These are phyloP conservation scores for Verbena officinalis DNA, from an alignment of 257 asterid genomes.

Conservation along the genomic window DNA sequence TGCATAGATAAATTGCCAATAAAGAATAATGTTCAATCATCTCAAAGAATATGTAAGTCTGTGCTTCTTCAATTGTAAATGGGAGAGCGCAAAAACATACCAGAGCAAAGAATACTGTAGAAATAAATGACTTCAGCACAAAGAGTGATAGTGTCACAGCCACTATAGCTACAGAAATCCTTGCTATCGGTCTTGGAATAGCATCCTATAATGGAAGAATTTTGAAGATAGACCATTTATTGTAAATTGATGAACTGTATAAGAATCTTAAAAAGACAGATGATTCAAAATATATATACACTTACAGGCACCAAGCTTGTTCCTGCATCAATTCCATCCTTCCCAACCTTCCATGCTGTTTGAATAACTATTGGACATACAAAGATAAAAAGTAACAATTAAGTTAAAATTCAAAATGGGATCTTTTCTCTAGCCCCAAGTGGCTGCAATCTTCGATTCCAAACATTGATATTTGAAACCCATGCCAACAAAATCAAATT, in stretches of 20 bases:
- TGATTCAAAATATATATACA: neutral
- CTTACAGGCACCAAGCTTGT: constrained; percentile 89
- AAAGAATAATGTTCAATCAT: neutral
- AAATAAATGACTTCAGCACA: constrained; percentile 79
- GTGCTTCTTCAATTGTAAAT: neutral
- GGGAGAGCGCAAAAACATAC: constrained; percentile 43
- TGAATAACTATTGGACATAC: constrained; percentile 47
- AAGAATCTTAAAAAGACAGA: constrained; percentile 1
- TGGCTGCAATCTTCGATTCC: too few species aligned
- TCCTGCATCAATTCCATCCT: constrained; percentile 94
- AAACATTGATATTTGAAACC: neutral
- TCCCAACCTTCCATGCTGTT: constrained; percentile 80
- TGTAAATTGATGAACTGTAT: neutral
- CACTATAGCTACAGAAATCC: constrained; percentile 61
- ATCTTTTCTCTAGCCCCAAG: neutral
- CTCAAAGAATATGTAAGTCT: neutral
- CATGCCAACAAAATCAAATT: neutral
- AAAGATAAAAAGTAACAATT: neutral
- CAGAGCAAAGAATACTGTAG: constrained; percentile 84
- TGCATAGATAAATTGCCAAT: neutral
- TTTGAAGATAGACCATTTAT: neutral
- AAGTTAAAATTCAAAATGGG: neutral
- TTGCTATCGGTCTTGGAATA: constrained; percentile 87
- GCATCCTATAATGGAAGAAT: constrained; percentile 44
- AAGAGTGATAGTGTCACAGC: constrained; percentile 59